Conservation (phyloP, 495 filamentous ascomycete species). For the Melanomma pulvis-pyrius region DNA sequence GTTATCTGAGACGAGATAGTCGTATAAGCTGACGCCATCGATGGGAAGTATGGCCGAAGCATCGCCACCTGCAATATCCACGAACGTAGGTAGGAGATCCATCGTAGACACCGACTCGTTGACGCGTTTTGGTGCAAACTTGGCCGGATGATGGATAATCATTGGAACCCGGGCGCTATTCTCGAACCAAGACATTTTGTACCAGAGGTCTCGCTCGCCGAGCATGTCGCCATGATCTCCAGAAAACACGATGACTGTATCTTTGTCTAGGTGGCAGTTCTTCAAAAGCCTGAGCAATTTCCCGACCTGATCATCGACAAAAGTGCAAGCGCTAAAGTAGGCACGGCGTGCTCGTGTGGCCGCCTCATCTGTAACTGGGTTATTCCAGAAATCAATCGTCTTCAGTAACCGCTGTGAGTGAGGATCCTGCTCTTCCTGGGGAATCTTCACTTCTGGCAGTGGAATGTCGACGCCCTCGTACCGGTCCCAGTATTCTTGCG, state of each 20-base stretch:
- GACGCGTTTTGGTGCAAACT: conserved; percentile 69
- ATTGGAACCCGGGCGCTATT: conserved; percentile 81
- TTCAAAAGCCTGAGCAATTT: conserved; percentile 73
- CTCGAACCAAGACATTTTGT: conserved; percentile 94
- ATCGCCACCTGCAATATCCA: conserved; percentile 71
- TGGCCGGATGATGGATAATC: conserved; percentile 70
- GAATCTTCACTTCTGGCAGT: conserved; percentile 71
- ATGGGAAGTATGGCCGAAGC: conserved; percentile 67
- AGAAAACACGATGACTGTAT: conserved; percentile 85
- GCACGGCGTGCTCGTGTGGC: conserved; percentile 77
- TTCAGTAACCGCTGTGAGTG: conserved; percentile 80
- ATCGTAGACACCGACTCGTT: conserved; percentile 79
- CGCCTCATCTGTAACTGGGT: conserved; percentile 75
- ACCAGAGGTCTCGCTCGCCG: conserved; percentile 86
- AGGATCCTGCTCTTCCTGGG: conserved; percentile 75
- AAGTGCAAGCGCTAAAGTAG: conserved; percentile 87
- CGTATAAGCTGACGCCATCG: conserved; percentile 74
- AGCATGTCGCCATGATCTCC: conserved; percentile 94
- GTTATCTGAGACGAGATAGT: conserved; percentile 63
- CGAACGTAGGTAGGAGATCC: conserved; percentile 83
- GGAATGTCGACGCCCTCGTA: conserved; percentile 87
- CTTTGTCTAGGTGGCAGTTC: conserved; percentile 71
- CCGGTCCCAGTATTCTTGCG: conserved; percentile 82
- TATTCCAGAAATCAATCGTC: conserved; percentile 77
- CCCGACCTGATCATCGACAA: conserved; percentile 85